Evolutionary conservation across 1,139 yeast genomes (phyloP).

Genomic region (Blastobotrys arbuscula): DNA sequence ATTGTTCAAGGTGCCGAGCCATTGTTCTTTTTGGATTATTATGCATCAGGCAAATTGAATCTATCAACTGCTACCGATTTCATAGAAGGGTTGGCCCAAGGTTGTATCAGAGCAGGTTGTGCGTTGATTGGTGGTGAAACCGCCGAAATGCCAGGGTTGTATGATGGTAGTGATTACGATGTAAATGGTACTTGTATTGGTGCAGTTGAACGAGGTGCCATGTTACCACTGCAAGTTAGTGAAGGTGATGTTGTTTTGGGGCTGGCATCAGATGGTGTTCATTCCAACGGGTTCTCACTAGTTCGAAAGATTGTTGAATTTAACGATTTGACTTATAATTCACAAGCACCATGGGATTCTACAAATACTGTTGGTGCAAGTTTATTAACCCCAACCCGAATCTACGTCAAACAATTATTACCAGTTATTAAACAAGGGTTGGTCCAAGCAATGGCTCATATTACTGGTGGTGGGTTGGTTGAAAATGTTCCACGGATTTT

Average conservation of each 20-base stretch:
- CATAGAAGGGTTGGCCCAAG: conserved; percentile 93
- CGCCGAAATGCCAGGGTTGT: conserved; percentile 99
- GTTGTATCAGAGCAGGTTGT: conserved; percentile 93
- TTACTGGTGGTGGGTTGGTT: conserved; percentile 97
- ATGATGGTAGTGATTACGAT: conserved; percentile 91
- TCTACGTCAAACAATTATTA: conserved; percentile 86
- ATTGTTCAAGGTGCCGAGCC: conserved; percentile 99
- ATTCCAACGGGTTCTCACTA: conserved; percentile 93
- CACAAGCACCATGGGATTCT: conserved; percentile 80
- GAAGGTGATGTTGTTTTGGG: conserved; percentile 84
- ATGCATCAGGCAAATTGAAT: conserved; percentile 90
- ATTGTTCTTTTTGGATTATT: conserved; percentile 88
- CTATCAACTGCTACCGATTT: conserved; percentile 79
- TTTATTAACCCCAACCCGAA: conserved; percentile 82
- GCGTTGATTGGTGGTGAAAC: conserved; percentile 99
- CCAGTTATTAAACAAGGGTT: conserved; percentile 64
- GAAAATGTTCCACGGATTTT: conserved; percentile 96
- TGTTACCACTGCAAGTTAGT: conserved; percentile 73
- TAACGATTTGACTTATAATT: conserved; percentile 60
- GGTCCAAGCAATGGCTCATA: conserved; percentile 87
- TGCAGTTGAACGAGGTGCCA: conserved; percentile 77
- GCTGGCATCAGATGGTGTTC: conserved; percentile 84
- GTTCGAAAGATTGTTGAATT: conserved; percentile 91
- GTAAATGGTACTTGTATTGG: conserved; percentile 98
- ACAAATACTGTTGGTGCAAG: conserved; percentile 78